These are phyloP conservation scores for Penicillium arizonense DNA, from an alignment of 495 filamentous ascomycete genomes.

Conservation along the genomic window DNA sequence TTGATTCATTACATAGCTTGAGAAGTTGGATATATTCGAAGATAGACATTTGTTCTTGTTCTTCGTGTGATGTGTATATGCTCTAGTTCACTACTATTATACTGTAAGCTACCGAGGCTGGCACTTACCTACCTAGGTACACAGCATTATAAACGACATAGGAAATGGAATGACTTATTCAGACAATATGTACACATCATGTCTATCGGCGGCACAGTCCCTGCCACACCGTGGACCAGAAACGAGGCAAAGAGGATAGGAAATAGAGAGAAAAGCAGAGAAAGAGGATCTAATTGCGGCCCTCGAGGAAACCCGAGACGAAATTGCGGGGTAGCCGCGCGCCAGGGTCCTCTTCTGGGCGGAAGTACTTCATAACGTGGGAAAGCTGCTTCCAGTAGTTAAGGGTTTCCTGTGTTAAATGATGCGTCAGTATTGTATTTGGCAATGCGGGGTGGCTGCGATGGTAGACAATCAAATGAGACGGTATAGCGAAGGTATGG, in stretches of 20 bases:
- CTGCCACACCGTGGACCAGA: slow-evolving; percentile 22
- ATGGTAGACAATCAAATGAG: background rate
- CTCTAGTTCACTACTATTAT: too few relatives aligned
- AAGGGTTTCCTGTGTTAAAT: slow-evolving; percentile 74
- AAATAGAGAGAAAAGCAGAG: slow-evolving; percentile 15
- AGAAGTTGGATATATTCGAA: too few relatives aligned
- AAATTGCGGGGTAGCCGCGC: slow-evolving; percentile 81
- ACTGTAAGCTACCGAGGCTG: too few relatives aligned
- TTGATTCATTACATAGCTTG: too few relatives aligned
- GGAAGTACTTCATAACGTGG: slow-evolving; percentile 97
- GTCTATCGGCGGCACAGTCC: slow-evolving; percentile 27
- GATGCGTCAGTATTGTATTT: slow-evolving; percentile 2
- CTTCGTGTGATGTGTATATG: too few relatives aligned
- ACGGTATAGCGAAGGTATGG: background rate
- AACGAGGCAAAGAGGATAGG: slow-evolving; percentile 23
- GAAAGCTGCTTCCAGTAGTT: slow-evolving; percentile 99
- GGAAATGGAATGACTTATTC: slow-evolving; percentile 31
- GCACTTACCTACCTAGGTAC: too few relatives aligned
- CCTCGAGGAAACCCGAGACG: slow-evolving; percentile 89
- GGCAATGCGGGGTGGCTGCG: background rate
- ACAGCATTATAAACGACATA: background rate
- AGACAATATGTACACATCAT: slow-evolving; percentile 46
- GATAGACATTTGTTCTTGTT: too few relatives aligned
- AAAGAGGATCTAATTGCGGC: slow-evolving; percentile 40
- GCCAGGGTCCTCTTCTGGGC: slow-evolving; percentile 78